These are phyloP conservation scores for Groenewaldozyma salmanticensis DNA, from an alignment of 805 yeast genomes.

Conservation along the genomic window DNA sequence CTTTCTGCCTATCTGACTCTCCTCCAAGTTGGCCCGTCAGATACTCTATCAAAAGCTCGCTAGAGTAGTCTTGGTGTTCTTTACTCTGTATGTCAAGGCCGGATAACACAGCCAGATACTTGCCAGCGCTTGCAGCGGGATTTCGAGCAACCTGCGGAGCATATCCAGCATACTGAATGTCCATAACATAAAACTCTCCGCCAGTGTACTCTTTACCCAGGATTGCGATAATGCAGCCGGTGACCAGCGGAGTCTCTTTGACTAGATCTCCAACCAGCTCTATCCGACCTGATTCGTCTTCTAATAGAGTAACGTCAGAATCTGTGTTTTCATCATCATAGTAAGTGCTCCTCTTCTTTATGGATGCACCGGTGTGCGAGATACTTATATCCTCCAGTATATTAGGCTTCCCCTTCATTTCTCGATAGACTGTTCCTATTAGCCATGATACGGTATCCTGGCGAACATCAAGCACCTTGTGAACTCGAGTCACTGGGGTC, in stretches of 20 bases:
- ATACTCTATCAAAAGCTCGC: constrained; percentile 55
- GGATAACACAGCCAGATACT: constrained; percentile 57
- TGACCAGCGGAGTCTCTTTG: constrained; percentile 47
- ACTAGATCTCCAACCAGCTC: constrained; percentile 54
- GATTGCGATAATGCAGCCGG: constrained; percentile 82
- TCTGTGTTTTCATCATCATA: constrained; percentile 31
- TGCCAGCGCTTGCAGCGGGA: constrained; percentile 1
- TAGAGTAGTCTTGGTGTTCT: constrained; percentile 32
- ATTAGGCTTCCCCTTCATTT: constrained; percentile 76
- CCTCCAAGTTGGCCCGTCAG: constrained; percentile 59
- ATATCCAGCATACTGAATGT: constrained; percentile 59
- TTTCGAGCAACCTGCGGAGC: constrained; percentile 41
- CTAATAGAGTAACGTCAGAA: constrained; percentile 59
- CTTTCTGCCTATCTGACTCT: constrained; percentile 15
- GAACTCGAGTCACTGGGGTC: constrained; percentile 34
- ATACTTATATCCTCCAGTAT: constrained; percentile 71
- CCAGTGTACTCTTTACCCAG: constrained; percentile 77
- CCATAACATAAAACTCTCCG: constrained; percentile 79
- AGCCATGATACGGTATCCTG: constrained; percentile 66
- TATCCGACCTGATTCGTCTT: constrained; percentile 90
- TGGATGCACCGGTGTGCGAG: constrained; percentile 32
- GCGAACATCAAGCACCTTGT: constrained; percentile 52
- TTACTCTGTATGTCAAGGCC: constrained; percentile 54
- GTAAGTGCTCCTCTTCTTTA: constrained; percentile 35
- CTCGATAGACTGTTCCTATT: constrained; percentile 77